Evolutionary conservation across 179 eudicot genomes (phyloP), one percentile per base, ranked within the genome.

Genomic region (Corrigiola litoralis): DNA sequence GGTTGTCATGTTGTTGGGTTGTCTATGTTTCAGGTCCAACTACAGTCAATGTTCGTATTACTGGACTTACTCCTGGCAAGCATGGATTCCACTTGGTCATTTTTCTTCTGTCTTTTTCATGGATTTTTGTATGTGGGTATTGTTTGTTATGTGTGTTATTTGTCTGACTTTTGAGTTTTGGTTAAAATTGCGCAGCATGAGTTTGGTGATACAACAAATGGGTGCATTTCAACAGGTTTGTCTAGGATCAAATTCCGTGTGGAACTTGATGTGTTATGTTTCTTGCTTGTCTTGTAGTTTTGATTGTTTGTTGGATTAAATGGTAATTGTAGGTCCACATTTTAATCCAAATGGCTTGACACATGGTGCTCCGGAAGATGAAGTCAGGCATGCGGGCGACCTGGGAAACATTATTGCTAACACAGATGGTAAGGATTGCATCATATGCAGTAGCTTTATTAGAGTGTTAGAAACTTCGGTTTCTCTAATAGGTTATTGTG

Each of bases 401-500:
- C 98, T 92, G 98, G 95, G 98, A 92, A 92, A 92, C 98, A 92
- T 92, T 69, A 79, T 89, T 76, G 98, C 96, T 46, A 87, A 92
- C 75, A 85, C 90, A 60, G 87, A 90, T 50, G 98, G 98, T 92
- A 78, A 52, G 27, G 3, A 37, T 24, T 25, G n/a, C n/a, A n/a
- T 52, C 2, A 0, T 14, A 38, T 13, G 6, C 32, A 9, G 45
- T 37, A 13, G 24, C 42, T 21, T 66, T 64, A 56, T 52, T 38
- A 12, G 12, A 21, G 56, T 29, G 29, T 27, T 48, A 6, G 5
- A 14, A 41, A 3, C 41, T 14, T 47, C 17, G 47, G 38, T 37
- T 7, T 36, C 20, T 17, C 28, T 66, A 42, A 31, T 62, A 32
- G 16, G 31, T 66, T 65, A 17, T 49, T 58, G 21, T 51, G 41